Conservation (phyloP, 805 yeast species). For the Zygotorulaspora florentina region DNA sequence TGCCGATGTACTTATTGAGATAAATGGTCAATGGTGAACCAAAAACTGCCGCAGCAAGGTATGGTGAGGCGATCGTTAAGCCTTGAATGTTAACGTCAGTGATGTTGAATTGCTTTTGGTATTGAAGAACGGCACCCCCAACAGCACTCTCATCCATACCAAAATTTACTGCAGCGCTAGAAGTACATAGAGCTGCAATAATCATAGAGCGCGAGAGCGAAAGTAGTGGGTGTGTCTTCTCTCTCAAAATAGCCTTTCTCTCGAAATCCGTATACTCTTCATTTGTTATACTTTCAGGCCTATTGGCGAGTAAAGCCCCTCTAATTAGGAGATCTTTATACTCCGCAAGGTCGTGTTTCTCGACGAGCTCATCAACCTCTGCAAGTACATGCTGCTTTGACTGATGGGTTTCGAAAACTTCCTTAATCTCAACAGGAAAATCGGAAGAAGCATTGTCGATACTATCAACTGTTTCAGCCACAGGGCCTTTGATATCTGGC, state of each 20-base stretch:
- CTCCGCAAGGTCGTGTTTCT: conserved; percentile 15
- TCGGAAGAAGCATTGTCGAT: conserved; percentile 5
- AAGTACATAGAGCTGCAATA: conserved; percentile 56
- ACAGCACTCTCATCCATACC: conserved; percentile 74
- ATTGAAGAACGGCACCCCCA: conserved; percentile 61
- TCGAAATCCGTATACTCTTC: conserved; percentile 35
- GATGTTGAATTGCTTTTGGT: conserved; percentile 45
- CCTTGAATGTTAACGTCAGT: conserved; percentile 47
- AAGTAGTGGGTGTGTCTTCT: conserved; percentile 44
- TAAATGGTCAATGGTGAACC: conserved; percentile 55
- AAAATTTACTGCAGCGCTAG: conserved; percentile 55
- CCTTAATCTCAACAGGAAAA: conserved; percentile 3
- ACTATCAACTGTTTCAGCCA: conserved; percentile 1
- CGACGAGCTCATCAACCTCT: conserved; percentile 13
- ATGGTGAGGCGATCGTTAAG: conserved; percentile 61
- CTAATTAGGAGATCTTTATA: conserved; percentile 39
- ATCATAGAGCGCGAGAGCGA: conserved; percentile 50
- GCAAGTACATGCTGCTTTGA: conserved; percentile 16
- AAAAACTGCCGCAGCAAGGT: conserved; percentile 52
- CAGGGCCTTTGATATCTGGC: conserved; percentile 4
- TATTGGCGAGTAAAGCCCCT: conserved; percentile 57
- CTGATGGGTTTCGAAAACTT: conserved; percentile 15
- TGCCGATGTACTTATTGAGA: conserved; percentile 49
- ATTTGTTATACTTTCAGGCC: conserved; percentile 42
- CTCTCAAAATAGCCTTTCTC: conserved; percentile 37